Conservation (phyloP, 768 basidiomycete genomes). For the Trametes cinnabarina region DNA sequence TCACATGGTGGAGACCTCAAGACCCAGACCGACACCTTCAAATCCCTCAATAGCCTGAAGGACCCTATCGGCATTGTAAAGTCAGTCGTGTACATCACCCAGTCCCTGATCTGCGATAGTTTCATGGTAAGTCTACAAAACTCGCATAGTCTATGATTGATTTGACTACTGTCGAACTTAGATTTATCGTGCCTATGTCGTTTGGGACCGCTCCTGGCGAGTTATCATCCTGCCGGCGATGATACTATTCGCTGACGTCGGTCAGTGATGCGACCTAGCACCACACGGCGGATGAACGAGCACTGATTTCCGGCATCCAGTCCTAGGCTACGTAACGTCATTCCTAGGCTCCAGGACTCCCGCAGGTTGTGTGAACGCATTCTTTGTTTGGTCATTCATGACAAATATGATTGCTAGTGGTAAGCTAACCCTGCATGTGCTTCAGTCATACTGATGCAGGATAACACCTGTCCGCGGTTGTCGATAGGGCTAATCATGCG, state of each 20-base stretch:
- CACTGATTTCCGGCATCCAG: not conserved
- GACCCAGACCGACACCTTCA: not conserved
- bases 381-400: slow-evolving; percentile 6
- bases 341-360: not conserved
- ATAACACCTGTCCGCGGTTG: too few species aligned
- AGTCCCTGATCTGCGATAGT: slow-evolving; percentile 10
- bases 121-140: slow-evolving; percentile 6
- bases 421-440: not conserved
- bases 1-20: not conserved
- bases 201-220: slow-evolving; percentile 8
- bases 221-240: not conserved
- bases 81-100: slow-evolving; percentile 8
- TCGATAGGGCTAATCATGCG: slow-evolving; percentile 5
- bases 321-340: slow-evolving; percentile 1
- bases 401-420: slow-evolving; percentile 10
- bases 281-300: too few species aligned
- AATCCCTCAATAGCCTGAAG: not conserved
- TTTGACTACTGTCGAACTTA: not conserved
- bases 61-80: slow-evolving; percentile 6
- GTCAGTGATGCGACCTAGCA: too few species aligned
- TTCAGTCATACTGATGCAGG: too few species aligned
- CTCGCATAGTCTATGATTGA: not conserved
- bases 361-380: slow-evolving; percentile 8
- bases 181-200: slow-evolving; percentile 12
- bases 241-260: slow-evolving; percentile 3